phyloP scores from a whole-genome alignment of 2,329 filamentous ascomycete genomes.

The Botrytis fabae region DNA sequence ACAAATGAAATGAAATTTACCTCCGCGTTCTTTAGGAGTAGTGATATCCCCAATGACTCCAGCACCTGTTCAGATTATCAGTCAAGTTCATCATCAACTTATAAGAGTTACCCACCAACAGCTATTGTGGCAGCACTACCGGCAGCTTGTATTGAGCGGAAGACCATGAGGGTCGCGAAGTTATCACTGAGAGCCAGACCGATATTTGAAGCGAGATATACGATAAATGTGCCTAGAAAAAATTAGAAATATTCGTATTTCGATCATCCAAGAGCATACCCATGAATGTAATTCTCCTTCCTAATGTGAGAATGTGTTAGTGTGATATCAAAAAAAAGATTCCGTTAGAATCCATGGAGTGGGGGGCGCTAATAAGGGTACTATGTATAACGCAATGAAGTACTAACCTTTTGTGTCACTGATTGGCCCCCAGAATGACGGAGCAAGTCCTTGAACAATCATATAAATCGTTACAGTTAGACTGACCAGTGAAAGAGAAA shows the following conservation, averaged over 20 bases:
- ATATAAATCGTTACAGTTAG: conserved; percentile 51
- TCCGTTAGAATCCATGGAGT: background rate
- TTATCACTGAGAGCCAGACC: conserved; percentile 47
- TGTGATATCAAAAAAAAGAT: background rate
- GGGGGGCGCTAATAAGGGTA: background rate
- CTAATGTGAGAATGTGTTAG: background rate
- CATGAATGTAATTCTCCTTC: conserved; percentile 16
- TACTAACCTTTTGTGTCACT: conserved; percentile 35
- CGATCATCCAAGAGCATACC: conserved; percentile 24
- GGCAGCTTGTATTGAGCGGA: conserved; percentile 49
- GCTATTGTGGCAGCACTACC: conserved; percentile 51
- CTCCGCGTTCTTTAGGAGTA: conserved; percentile 15
- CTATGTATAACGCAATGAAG: background rate
- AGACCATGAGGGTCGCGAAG: conserved; percentile 47
- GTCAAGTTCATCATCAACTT: background rate
- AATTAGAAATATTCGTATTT: background rate
- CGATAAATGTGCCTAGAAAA: conserved; percentile 44
- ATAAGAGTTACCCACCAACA: conserved; percentile 48
- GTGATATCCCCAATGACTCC: conserved; percentile 20
- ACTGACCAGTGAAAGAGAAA: conserved; percentile 36
- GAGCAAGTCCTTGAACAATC: conserved; percentile 51
- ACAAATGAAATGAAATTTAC: background rate
- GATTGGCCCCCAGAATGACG: conserved; percentile 48
- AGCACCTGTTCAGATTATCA: conserved; percentile 7
- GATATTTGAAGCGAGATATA: conserved; percentile 51